Conservation (phyloP, 108 stramenopile species). For the Fistulifera pelliculosa region DNA sequence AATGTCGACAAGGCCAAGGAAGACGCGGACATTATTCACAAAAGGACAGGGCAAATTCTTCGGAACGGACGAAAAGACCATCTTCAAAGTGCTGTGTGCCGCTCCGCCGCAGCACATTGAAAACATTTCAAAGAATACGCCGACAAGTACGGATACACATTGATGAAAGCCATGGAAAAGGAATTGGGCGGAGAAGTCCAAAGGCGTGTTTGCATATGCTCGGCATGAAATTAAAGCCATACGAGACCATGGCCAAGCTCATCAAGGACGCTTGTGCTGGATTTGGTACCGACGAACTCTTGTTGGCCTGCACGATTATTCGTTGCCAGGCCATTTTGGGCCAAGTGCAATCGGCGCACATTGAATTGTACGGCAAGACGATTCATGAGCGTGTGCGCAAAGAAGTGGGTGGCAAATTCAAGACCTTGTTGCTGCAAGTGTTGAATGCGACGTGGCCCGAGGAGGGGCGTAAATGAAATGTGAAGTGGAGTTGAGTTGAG, state of each 20-base stretch:
- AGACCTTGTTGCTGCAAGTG: slow-evolving; percentile 37
- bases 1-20: slow-evolving; percentile 48
- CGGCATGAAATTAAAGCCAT: slow-evolving; percentile 56
- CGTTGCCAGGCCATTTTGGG: slow-evolving; percentile 46
- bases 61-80: slow-evolving; percentile 45
- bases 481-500: too few species aligned
- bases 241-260: slow-evolving; percentile 41
- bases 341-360: slow-evolving; percentile 33
- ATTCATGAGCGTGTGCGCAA: slow-evolving; percentile 43
- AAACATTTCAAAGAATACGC: slow-evolving; percentile 36
- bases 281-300: slow-evolving; percentile 55
- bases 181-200: slow-evolving; percentile 48
- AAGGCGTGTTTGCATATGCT: slow-evolving; percentile 32
- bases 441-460: slow-evolving; percentile 56
- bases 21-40: slow-evolving; percentile 49
- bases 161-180: slow-evolving; percentile 60
- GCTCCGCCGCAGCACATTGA: slow-evolving; percentile 29
- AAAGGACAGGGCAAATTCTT: slow-evolving; percentile 50
- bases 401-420: slow-evolving; percentile 43
- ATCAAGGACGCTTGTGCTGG: slow-evolving; percentile 57
- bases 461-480: slow-evolving; percentile 4
- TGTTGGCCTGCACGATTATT: slow-evolving; percentile 44
- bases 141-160: slow-evolving; percentile 52
- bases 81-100: slow-evolving; percentile 43
- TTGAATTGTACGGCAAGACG: slow-evolving; percentile 46